Conservation (phyloP, 768 basidiomycete species). For the Xerocomus brunneocitrinus region DNA sequence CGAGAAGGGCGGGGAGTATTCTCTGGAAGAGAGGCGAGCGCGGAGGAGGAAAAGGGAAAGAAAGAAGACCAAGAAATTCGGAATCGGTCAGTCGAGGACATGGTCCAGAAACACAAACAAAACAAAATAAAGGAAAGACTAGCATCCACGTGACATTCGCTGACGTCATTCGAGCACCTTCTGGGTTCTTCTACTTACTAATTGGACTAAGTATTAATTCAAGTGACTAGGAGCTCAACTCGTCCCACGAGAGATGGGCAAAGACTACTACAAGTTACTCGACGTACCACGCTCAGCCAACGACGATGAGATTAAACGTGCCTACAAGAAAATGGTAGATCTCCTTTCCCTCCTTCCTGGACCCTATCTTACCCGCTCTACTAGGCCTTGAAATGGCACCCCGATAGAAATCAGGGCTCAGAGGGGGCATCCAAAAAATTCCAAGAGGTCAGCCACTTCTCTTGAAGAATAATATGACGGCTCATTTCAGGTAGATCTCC, state of each 20-base stretch:
- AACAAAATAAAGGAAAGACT: no score
- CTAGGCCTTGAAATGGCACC: conserved; percentile 91
- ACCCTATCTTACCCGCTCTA: conserved; percentile 22
- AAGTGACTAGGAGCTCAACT: neutral
- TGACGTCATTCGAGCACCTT: conserved; percentile 32
- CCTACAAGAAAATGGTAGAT: conserved; percentile 88
- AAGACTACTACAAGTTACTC: conserved; percentile 85
- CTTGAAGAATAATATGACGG: no score
- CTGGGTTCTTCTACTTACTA: conserved; percentile 30
- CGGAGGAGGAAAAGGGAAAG: conserved; percentile 67
- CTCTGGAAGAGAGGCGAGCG: conserved; percentile 47
- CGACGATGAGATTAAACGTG: conserved; percentile 89
- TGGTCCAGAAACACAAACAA: neutral
- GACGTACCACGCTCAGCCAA: conserved; percentile 67
- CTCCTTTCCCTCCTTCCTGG: neutral
- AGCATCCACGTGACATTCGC: conserved; percentile 5
- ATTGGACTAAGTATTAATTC: no score
- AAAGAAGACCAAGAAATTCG: conserved; percentile 62
- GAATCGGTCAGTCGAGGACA: conserved; percentile 31
- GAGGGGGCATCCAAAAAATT: conserved; percentile 87
- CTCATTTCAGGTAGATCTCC: conserved; percentile 53
- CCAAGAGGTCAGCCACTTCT: conserved; percentile 63
- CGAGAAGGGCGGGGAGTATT: conserved; percentile 34
- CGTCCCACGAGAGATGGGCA: conserved; percentile 50
- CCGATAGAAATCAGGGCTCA: conserved; percentile 82